Evolutionary conservation across 805 yeast genomes (phyloP).

Genomic region (Candida germanica): DNA sequence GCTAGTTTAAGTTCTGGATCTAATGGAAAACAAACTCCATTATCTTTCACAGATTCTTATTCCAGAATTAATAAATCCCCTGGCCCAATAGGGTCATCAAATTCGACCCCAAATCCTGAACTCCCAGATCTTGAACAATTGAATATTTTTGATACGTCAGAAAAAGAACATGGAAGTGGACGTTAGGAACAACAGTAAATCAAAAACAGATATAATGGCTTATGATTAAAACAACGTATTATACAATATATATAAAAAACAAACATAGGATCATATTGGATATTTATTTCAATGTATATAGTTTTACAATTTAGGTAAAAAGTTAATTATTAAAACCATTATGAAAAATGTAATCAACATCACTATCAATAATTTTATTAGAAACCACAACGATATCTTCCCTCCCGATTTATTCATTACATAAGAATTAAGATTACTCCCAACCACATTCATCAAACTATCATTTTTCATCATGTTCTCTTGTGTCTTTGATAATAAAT

Average conservation of each 20-base stretch:
- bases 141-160: too few relatives aligned
- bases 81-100: background rate
- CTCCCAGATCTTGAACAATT: too few relatives aligned
- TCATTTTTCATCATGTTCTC: slow-evolving; percentile 33
- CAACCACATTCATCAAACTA: slow-evolving; percentile 28
- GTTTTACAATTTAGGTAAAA: slow-evolving; percentile 33
- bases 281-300: background rate
- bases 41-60: slow-evolving; percentile 1
- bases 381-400: slow-evolving; percentile 36
- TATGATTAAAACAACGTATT: background rate
- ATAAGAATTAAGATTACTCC: slow-evolving; percentile 35
- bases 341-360: slow-evolving; percentile 26
- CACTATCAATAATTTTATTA: slow-evolving; percentile 28
- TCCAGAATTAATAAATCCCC: slow-evolving; percentile 5
- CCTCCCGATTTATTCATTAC: slow-evolving; percentile 39
- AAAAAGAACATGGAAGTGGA: too few relatives aligned
- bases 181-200: too few relatives aligned
- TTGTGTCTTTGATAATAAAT: slow-evolving; percentile 29
- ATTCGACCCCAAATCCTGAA: background rate
- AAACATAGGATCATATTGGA: background rate
- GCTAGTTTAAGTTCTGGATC: slow-evolving; percentile 3
- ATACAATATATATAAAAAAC: slow-evolving; percentile 2
- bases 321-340: slow-evolving; percentile 32
- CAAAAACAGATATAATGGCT: slow-evolving; percentile 10
- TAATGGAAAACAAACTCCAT: slow-evolving; percentile 3